Evolutionary conservation across 768 basidiomycete genomes (phyloP), one percentile per base, ranked within the genome.

Genomic region (Hygrophorus pudorinus): DNA sequence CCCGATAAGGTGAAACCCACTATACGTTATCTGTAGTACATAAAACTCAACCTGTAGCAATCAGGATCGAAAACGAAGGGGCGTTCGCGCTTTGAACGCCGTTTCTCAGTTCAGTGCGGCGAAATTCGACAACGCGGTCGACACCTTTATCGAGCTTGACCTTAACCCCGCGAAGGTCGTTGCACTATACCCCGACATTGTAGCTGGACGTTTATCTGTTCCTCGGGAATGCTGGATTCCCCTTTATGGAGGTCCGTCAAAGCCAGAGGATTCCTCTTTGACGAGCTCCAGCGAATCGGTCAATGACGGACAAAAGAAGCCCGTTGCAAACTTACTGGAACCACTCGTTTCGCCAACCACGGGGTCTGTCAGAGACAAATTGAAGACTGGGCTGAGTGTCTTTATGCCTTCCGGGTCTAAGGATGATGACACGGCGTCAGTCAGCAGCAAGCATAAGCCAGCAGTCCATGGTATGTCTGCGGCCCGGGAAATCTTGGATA

Each of bases 81-180:
- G 71, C 8, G 75, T 91, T 21, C 76, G 80, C 4, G 76, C 78
- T 2, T 70, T 97, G 14, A 74, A 86, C 42, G 91, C 90, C 0
- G 81, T 96, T 0, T 68, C 83, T 0, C 75, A 83, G 47, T 93
- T 93, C 61, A 72, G 75, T 3, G 63, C 68, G 6, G 74, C 72
- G 6, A 71, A 79, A 46, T 93, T 78, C 55, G 81, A 85, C 48
- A 63, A 68, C 1, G 92, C 94, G 1, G 83, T 97, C 45, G 81
- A 96, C 56, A 76, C 80, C 0, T 92, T 98, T 59, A 74, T 92
- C 38, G 78, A 84, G 33, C 79, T 94, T 33, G 84, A 97, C 51
- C 69, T 92, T 52, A 93, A 93, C 55, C 96, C 96, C 0, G 89
- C 93, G 0, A 90, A 92, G 56, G 88, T 99, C 2, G 73, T 98